Percentiles rank a stretch among this genome's conserved stretches.
phyloP scores from a whole-genome alignment of 176 grass and related monocot genomes.

The Miscanthus lutarioriparius region DNA sequence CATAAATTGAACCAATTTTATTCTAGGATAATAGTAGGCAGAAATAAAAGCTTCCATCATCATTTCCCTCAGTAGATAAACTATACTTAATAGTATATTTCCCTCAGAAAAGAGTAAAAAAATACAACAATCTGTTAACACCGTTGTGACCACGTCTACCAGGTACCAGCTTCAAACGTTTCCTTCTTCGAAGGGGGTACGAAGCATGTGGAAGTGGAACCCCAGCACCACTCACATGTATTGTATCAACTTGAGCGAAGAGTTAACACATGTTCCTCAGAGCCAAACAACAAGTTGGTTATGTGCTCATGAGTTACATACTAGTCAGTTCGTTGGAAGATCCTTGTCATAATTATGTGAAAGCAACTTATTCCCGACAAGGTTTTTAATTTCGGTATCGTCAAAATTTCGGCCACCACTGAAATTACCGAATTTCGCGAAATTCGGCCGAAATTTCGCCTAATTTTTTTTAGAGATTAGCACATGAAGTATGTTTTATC shows the following conservation, averaged over 20 bases:
- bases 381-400: too few species aligned
- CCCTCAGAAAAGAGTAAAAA: not conserved
- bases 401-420: too few species aligned
- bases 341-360: constrained; percentile 17
- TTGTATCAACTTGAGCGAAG: not conserved
- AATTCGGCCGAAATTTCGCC: too few species aligned
- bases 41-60: too few species aligned
- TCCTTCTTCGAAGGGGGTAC: not conserved
- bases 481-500: too few species aligned
- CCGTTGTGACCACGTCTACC: not conserved
- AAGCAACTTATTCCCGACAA: constrained; percentile 26
- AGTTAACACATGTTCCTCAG: not conserved
- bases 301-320: not conserved
- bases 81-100: not conserved
- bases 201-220: not conserved
- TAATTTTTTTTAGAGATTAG: too few species aligned
- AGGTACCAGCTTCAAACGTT: not conserved
- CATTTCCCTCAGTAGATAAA: not conserved
- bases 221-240: not conserved
- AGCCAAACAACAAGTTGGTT: not conserved
- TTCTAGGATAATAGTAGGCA: too few species aligned
- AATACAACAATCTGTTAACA: not conserved
- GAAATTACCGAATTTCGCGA: too few species aligned
- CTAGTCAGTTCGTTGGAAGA: constrained; percentile 9
- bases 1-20: too few species aligned